These are phyloP conservation scores for Vaccinium myrtillus DNA, from an alignment of 148 eudicot species.

Conservation along the genomic window DNA sequence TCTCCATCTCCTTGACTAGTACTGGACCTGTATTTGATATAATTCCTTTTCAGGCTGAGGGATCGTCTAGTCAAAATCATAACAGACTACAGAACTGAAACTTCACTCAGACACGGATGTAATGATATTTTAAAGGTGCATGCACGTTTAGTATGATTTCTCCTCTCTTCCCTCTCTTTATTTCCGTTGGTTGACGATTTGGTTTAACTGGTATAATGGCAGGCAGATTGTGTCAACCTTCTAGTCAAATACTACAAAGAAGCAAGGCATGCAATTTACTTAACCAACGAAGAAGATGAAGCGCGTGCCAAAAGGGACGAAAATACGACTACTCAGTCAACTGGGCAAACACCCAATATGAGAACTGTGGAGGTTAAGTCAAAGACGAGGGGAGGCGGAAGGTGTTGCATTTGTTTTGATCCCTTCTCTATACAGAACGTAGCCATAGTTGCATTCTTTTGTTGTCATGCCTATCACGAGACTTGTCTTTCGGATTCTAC, in stretches of 20 bases:
- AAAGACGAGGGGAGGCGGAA: slow-evolving; percentile 67
- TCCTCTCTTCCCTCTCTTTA: neutral
- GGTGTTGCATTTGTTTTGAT: slow-evolving; percentile 96
- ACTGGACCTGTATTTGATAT: neutral
- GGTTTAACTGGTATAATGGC: slow-evolving; percentile 21
- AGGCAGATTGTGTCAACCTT: slow-evolving; percentile 86
- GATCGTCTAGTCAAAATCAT: slow-evolving; percentile 92
- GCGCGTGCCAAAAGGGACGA: slow-evolving; percentile 62
- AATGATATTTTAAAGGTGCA: slow-evolving; percentile 87
- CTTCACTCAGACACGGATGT: slow-evolving; percentile 96
- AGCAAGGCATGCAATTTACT: slow-evolving; percentile 74
- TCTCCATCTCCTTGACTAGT: neutral
- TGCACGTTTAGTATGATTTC: slow-evolving; percentile 6
- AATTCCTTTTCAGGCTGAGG: slow-evolving; percentile 57
- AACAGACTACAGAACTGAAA: slow-evolving; percentile 94
- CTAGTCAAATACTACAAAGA: slow-evolving; percentile 86
- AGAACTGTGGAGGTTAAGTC: slow-evolving; percentile 71
- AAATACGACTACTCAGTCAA: slow-evolving; percentile 33
- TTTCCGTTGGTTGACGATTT: slow-evolving; percentile 3
- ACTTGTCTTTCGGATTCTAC: slow-evolving; percentile 81
- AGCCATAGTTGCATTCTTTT: slow-evolving; percentile 72
- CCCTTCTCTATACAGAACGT: slow-evolving; percentile 78
- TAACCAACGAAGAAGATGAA: slow-evolving; percentile 77
- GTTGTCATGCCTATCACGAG: slow-evolving; percentile 86
- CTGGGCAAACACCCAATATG: slow-evolving; percentile 44